A percentile compares a stretch with the other conserved stretches of the same genome.
Conservation (phyloP, 2,329 filamentous ascomycete species). For the Alternaria hordeiaustralica region DNA sequence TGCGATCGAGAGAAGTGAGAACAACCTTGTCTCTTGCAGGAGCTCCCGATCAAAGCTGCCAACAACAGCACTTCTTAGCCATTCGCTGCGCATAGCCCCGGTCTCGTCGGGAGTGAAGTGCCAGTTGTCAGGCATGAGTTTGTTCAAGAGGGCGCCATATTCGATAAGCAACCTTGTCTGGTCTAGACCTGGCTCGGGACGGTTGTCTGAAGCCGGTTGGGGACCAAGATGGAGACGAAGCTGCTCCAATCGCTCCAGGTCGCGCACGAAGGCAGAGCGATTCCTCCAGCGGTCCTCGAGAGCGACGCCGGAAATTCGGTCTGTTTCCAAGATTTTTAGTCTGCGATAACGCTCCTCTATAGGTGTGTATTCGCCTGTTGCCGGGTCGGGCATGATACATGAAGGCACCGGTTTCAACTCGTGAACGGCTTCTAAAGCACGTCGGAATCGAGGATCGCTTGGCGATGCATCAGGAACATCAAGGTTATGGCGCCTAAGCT, state of each 20-base stretch:
- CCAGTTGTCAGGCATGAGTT: background rate
- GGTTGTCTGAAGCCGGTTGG: background rate
- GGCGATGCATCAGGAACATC: background rate
- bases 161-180: background rate
- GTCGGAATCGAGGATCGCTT: background rate
- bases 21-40: background rate
- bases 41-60: background rate
- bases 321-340: background rate
- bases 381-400: background rate
- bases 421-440: background rate
- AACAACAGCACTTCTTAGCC: background rate
- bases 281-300: background rate
- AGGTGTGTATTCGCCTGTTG: background rate
- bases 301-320: background rate
- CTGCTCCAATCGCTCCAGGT: background rate
- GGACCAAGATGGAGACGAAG: background rate
- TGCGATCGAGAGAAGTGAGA: background rate
- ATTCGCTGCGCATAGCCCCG: background rate
- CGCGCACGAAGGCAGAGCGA: background rate
- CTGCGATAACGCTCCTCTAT: background rate
- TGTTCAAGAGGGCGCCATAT: background rate
- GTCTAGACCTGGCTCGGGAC: background rate
- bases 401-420: background rate
- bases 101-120: background rate
- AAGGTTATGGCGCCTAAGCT: background rate